Evolutionary conservation across 495 filamentous ascomycete genomes (phyloP).

Genomic region (Niebla homalea): DNA sequence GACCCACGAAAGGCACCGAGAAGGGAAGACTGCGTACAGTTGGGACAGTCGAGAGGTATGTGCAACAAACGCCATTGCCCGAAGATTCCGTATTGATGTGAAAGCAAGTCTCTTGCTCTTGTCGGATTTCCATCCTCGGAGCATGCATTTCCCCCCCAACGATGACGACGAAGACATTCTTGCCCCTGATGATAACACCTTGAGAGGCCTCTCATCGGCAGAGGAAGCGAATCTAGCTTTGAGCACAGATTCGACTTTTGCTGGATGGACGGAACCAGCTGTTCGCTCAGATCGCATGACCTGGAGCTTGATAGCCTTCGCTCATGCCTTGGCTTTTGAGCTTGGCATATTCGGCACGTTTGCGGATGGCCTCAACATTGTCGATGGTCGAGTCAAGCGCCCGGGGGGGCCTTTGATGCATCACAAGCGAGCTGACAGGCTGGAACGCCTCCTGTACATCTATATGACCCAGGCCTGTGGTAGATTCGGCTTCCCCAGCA

Average conservation of each 20-base stretch:
- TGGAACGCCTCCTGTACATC: constrained; percentile 74
- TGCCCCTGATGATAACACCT: constrained; percentile 25
- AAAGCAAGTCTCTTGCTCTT: constrained; percentile 57
- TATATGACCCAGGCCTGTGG: constrained; percentile 86
- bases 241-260: constrained; percentile 45
- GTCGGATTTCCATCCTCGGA: constrained; percentile 93
- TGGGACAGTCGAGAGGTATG: constrained; percentile 68
- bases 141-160: constrained; percentile 86
- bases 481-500: constrained; percentile 84
- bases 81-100: background rate
- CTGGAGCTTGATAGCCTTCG: constrained; percentile 92
- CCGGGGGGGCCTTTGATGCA: background rate
- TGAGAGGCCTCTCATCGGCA: background rate
- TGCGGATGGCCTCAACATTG: constrained; percentile 2
- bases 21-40: constrained; percentile 77
- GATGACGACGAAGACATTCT: constrained; percentile 58
- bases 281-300: constrained; percentile 95
- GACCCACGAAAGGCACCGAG: constrained; percentile 31
- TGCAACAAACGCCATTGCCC: background rate
- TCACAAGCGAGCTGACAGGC: constrained; percentile 52
- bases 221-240: constrained; percentile 2
- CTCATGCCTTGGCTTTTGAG: constrained; percentile 80
- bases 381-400: background rate
- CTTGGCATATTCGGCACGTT: constrained; percentile 81
- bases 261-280: constrained; percentile 92